Evolutionary conservation across 2,329 filamentous ascomycete genomes (phyloP).

Genomic region (Neonectria ditissima): DNA sequence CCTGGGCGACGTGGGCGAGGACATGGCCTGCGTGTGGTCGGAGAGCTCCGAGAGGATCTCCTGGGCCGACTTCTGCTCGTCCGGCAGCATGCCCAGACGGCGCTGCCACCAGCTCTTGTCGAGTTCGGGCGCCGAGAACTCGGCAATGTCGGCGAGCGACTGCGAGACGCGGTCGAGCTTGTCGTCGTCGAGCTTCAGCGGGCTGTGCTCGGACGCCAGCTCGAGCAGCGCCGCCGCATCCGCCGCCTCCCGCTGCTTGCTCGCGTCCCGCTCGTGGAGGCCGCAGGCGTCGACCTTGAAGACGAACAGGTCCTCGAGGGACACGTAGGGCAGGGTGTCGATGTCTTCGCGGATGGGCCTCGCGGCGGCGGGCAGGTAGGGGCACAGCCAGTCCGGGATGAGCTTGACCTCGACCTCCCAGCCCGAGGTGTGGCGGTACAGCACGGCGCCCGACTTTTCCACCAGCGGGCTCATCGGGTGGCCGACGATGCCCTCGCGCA

Average conservation of each 20-base stretch:
- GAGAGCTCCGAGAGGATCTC: constrained; percentile 47
- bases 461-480: constrained; percentile 46
- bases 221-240: constrained; percentile 44
- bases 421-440: constrained; percentile 41
- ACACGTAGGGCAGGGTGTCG: constrained; percentile 41
- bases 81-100: constrained; percentile 37
- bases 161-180: constrained; percentile 43
- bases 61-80: constrained; percentile 42
- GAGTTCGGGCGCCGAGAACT: constrained; percentile 41
- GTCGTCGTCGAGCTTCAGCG: constrained; percentile 42
- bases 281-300: constrained; percentile 47
- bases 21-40: constrained; percentile 24
- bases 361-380: constrained; percentile 43
- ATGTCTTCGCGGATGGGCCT: constrained; percentile 38
- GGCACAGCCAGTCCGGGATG: constrained; percentile 47
- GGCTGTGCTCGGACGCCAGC: constrained; percentile 42
- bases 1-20: constrained; percentile 14
- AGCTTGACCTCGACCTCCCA: constrained; percentile 48
- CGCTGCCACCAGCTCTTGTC: constrained; percentile 48
- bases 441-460: constrained; percentile 42
- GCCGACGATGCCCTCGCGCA: constrained; percentile 45
- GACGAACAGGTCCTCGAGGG: constrained; percentile 44
- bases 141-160: constrained; percentile 41
- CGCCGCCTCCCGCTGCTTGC: constrained; percentile 44
- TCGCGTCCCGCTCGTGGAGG: constrained; percentile 40